Evolutionary conservation across 139 green algal species (phyloP), one percentile per base, ranked within the genome.

Genomic region (Tetraselmis chui): DNA sequence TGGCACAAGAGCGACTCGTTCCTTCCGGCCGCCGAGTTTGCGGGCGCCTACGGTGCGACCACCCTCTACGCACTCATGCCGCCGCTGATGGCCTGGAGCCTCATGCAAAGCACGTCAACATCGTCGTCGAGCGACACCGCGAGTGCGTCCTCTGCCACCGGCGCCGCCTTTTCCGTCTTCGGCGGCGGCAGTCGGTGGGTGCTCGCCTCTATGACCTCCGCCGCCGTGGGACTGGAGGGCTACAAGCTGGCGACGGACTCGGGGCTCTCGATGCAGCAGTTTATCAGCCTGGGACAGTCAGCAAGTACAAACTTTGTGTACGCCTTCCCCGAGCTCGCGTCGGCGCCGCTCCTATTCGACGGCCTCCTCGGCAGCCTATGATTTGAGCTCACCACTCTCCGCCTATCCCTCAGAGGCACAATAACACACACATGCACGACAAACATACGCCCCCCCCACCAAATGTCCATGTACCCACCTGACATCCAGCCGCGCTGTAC

Each of bases 61-160:
- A 25, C 84, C 2, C 84, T 96, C 11, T 96, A 92, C 82, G 92
- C 92, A 0, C 28, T 95, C 0, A 28, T 95, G 30, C 92, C 92
- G 0, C 91, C 92, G 0, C 45, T 93, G 0, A 95, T 95, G 92
- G 87, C 86, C 2, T 89, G 84, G 85, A 59, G 59, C 18, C 75
- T 92, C 79, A 78, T 31, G 32, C 25, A 31, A 29, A 30, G 24
- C 30, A 29, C 24, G 1, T 27, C 59, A 22, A 23, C 1, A 26
- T 30, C 25, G 22, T 2, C 1, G 59, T 67, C 26, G 29, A 11
- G 30, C 1, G 2, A 0, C 26, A 0, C 0, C 29, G 28, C 77
- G 32, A 1, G 30, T 75, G 0, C 31, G 31, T 0, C 30, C 45
- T 25, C 2, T 1, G 11, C 28, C 45, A 11, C 1, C 31, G 1